Evolutionary conservation across 2,329 filamentous ascomycete species (phyloP).

Genomic region (Apiospora malaysiana): DNA sequence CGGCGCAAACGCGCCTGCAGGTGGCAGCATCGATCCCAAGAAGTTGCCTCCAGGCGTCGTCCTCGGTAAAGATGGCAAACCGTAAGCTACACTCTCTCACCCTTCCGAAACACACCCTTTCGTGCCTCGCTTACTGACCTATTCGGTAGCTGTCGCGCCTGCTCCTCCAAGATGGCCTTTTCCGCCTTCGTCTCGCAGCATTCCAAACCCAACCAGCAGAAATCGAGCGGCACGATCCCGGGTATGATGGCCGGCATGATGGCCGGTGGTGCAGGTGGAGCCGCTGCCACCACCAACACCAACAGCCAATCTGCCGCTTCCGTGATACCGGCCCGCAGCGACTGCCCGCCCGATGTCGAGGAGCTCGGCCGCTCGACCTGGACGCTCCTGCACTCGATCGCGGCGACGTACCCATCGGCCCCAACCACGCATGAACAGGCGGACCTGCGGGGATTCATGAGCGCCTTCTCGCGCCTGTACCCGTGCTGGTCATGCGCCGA

Average conservation of each 20-base stretch:
- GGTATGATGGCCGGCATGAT: conserved; percentile 41
- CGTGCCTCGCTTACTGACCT: not conserved
- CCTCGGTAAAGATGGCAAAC: conserved; percentile 81
- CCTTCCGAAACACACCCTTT: not conserved
- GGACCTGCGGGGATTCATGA: conserved; percentile 80
- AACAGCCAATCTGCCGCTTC: conserved; percentile 18
- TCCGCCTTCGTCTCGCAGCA: conserved; percentile 64
- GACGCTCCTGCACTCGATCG: conserved; percentile 92
- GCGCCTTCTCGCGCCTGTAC: conserved; percentile 83
- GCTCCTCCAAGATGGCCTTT: conserved; percentile 69
- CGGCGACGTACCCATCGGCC: conserved; percentile 79
- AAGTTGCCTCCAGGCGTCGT: conserved; percentile 74
- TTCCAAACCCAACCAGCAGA: conserved; percentile 50
- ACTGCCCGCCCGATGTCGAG: conserved; percentile 93
- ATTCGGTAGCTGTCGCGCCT: conserved; percentile 68
- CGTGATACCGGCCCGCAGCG: conserved; percentile 49
- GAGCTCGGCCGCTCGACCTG: conserved; percentile 85
- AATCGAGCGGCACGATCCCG: conserved; percentile 40
- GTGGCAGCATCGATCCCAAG: conserved; percentile 44
- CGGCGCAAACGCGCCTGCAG: conserved; percentile 27
- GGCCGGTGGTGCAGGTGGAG: conserved; percentile 38
- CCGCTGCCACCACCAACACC: conserved; percentile 36
- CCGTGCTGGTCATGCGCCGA: conserved; percentile 96
- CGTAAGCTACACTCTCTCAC: conserved; percentile 60
- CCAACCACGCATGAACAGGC: conserved; percentile 73